Conservation (phyloP, 805 yeast species). For the Wickerhamomyces alni region DNA sequence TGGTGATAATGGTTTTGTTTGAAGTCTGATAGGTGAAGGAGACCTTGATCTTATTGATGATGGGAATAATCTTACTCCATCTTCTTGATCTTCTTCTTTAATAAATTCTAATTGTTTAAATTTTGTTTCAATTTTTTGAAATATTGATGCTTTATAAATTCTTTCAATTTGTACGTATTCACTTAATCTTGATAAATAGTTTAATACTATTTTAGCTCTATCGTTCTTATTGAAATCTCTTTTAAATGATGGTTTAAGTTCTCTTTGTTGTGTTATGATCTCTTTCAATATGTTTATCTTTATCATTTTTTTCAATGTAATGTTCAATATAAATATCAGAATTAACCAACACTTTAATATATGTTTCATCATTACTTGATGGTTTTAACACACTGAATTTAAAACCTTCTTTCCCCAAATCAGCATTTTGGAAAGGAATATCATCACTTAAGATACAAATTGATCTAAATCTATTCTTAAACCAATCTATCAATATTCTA, state of each 20-base stretch:
- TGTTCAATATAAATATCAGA: conserved; percentile 58
- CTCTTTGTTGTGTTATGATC: conserved; percentile 23
- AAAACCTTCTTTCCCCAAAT: conserved; percentile 16
- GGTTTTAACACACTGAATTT: conserved; percentile 35
- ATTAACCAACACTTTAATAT: conserved; percentile 36
- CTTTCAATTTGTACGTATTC: conserved; percentile 61
- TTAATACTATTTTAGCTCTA: conserved; percentile 38
- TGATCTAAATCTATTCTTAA: conserved; percentile 60
- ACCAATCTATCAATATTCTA: conserved; percentile 59
- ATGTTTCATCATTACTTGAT: conserved; percentile 37
- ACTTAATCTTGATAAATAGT: conserved; percentile 47
- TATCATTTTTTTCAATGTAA: conserved; percentile 29
- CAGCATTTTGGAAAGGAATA: conserved; percentile 30
- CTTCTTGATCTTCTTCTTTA: conserved; percentile 10
- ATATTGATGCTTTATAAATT: conserved; percentile 42
- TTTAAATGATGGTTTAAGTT: conserved; percentile 18
- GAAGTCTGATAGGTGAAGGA: conserved; percentile 18
- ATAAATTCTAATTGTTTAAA: conserved; percentile 8
- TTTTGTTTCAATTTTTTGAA: conserved; percentile 15
- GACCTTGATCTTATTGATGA: conserved; percentile 11
- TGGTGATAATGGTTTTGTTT: conserved; percentile 13
- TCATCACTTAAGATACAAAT: conserved; percentile 45
- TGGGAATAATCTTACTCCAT: conserved; percentile 17
- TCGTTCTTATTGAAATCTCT: conserved; percentile 30
- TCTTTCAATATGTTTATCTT: conserved; percentile 36